phyloP scores from a whole-genome alignment of 192 early-diverging fungal species.

The Nowakowskiella sp. region DNA sequence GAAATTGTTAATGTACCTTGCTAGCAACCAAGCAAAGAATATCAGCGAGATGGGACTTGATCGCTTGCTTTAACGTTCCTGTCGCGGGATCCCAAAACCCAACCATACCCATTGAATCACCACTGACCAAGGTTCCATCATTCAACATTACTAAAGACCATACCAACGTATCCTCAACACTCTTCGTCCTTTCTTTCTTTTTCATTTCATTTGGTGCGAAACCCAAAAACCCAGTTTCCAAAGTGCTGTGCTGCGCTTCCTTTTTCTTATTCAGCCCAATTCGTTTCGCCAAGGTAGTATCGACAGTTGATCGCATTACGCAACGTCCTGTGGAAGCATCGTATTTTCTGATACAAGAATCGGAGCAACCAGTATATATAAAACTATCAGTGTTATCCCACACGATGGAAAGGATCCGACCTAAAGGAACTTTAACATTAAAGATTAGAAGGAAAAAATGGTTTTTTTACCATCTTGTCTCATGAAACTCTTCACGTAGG shows the following conservation, averaged over 20 bases:
- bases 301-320: neutral
- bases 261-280: constrained; percentile 14
- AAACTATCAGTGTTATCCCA: constrained; percentile 67
- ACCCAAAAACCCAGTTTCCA: constrained; percentile 66
- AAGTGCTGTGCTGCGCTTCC: constrained; percentile 61
- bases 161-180: constrained; percentile 74
- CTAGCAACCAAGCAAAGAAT: constrained; percentile 74
- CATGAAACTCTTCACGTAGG: constrained; percentile 9
- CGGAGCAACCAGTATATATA: constrained; percentile 76
- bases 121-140: constrained; percentile 73
- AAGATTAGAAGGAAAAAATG: neutral
- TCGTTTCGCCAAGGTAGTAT: neutral
- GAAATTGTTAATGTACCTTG: constrained; percentile 12
- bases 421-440: constrained; percentile 4
- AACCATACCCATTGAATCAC: constrained; percentile 86
- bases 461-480: constrained; percentile 15
- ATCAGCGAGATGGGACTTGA: constrained; percentile 76
- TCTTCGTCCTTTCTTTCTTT: too few species aligned
- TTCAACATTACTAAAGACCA: constrained; percentile 68
- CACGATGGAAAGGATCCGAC: constrained; percentile 76
- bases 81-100: constrained; percentile 75
- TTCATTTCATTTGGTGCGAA: too few species aligned
- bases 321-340: constrained; percentile 39
- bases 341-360: constrained; percentile 71
- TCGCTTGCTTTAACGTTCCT: constrained; percentile 59